These are phyloP conservation scores for Nissolia schottii DNA, from an alignment of 306 rosid species.

Conservation along the genomic window DNA sequence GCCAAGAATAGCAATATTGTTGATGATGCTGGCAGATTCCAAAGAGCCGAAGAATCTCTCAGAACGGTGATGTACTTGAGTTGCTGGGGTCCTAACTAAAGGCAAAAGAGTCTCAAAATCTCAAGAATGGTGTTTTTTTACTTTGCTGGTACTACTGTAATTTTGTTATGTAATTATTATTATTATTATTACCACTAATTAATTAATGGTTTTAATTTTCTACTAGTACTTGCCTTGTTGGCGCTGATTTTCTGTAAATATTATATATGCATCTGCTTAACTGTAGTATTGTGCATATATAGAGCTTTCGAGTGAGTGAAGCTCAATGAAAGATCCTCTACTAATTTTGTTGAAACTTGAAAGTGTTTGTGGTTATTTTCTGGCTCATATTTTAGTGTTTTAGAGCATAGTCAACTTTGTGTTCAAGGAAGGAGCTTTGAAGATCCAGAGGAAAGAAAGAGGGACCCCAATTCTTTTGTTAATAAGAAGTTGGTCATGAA, in stretches of 20 bases:
- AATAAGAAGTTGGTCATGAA: not conserved
- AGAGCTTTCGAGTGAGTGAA: not conserved
- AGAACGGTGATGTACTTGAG: not conserved
- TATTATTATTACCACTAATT: not conserved
- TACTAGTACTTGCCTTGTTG: not conserved
- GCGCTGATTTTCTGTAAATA: not conserved
- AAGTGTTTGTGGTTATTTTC: not conserved
- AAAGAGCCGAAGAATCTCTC: not conserved
- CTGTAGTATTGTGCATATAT: not conserved
- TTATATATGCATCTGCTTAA: not conserved
- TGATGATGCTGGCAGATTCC: slow-evolving; percentile 29
- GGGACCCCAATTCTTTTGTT: not conserved
- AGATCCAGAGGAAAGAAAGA: too few relatives aligned
- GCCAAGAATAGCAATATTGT: not conserved
- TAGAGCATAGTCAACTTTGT: not conserved
- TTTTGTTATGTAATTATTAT: not conserved
- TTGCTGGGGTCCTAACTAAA: slow-evolving; percentile 2
- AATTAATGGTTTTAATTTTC: not conserved
- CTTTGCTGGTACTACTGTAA: not conserved
- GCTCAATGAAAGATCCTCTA: not conserved
- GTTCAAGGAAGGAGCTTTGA: too few relatives aligned
- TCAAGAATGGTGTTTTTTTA: not conserved
- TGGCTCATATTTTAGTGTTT: not conserved
- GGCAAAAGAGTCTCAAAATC: not conserved
- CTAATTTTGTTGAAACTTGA: not conserved